These are phyloP conservation scores for Leccinum pellstonianum DNA, from an alignment of 768 basidiomycete genomes.

Conservation along the genomic window DNA sequence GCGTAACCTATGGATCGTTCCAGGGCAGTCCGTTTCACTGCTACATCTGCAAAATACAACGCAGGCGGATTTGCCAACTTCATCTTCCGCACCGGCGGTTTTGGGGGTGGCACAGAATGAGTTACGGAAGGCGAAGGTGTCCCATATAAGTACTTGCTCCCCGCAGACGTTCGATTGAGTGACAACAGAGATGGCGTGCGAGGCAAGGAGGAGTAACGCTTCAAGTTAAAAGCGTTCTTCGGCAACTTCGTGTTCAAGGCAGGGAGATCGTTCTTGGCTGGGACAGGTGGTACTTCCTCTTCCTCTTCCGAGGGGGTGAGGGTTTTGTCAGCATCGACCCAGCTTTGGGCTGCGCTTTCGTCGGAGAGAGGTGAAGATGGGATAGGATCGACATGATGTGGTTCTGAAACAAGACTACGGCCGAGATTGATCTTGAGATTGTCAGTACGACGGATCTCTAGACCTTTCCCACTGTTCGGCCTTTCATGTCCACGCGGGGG, in stretches of 20 bases:
- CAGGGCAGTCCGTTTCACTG: constrained; percentile 48
- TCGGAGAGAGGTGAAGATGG: constrained; percentile 23
- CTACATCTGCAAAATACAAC: constrained; percentile 69
- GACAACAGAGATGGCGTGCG: constrained; percentile 64
- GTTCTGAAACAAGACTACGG: constrained; percentile 17
- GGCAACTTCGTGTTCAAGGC: constrained; percentile 22
- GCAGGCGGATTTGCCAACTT: constrained; percentile 56
- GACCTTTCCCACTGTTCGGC: constrained; percentile 21
- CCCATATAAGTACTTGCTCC: constrained; percentile 26
- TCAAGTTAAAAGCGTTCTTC: constrained; percentile 34
- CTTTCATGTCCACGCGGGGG: constrained; percentile 38
- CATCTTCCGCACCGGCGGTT: constrained; percentile 29
- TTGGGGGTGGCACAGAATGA: constrained; percentile 28
- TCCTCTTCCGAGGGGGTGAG: constrained; percentile 13
- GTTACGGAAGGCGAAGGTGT: constrained; percentile 33
- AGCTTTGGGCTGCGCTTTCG: constrained; percentile 16
- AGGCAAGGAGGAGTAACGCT: constrained; percentile 57
- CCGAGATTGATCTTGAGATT: constrained; percentile 9
- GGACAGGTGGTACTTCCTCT: constrained; percentile 28
- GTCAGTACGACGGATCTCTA: constrained; percentile 34
- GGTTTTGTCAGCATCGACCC: constrained; percentile 21
- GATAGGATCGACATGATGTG: constrained; percentile 1
- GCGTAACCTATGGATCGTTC: constrained; percentile 78
- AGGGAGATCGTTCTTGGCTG: constrained; percentile 27
- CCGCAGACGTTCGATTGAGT: constrained; percentile 22